Evolutionary conservation across 2,329 filamentous ascomycete genomes (phyloP).

Genomic region (Penicillium hordei): DNA sequence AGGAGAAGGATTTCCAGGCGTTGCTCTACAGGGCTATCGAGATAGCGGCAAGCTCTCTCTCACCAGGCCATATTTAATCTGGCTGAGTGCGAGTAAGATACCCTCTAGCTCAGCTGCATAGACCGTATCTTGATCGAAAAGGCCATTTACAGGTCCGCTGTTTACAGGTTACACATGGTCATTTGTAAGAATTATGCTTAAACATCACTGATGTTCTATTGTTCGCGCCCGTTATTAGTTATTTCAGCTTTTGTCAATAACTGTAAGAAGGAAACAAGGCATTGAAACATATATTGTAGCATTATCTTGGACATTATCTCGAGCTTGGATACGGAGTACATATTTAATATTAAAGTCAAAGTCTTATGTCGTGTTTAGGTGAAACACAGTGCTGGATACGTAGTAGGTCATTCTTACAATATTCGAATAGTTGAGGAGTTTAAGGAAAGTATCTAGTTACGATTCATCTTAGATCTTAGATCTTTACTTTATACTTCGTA

Average conservation of each 20-base stretch:
- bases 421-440: neutral
- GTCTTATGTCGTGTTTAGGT: neutral
- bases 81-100: too few species aligned
- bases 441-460: neutral
- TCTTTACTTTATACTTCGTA: neutral
- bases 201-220: too few species aligned
- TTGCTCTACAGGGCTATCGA: too few species aligned
- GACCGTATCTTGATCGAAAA: too few species aligned
- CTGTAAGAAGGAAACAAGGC: neutral
- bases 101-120: too few species aligned
- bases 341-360: neutral
- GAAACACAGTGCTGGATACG: neutral
- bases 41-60: too few species aligned
- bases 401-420: neutral
- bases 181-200: neutral
- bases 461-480: too few species aligned
- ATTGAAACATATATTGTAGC: neutral
- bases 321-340: neutral
- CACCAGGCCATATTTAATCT: too few species aligned
- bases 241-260: too few species aligned
- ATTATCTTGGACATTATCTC: neutral
- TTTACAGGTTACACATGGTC: neutral
- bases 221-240: neutral
- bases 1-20: too few species aligned
- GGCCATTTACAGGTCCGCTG: too few species aligned